Percentiles rank a stretch among this genome's conserved stretches.
Evolutionary conservation across 495 filamentous ascomycete genomes (phyloP).

Genomic region (Poronia punctata): DNA sequence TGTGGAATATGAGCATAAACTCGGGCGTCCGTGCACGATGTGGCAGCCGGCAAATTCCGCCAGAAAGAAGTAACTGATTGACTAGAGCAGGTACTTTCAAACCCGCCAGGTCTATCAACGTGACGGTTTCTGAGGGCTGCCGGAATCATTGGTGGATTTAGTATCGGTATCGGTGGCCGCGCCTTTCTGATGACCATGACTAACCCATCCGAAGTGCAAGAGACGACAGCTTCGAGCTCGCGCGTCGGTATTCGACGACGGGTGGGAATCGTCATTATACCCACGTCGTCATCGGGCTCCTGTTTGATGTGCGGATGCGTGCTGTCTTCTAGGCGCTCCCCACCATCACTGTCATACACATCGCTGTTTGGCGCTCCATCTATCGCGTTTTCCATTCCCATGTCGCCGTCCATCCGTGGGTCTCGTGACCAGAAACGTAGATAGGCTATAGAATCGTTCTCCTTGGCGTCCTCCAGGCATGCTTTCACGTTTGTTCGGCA

Average conservation of each 20-base stretch:
- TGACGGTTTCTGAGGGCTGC: slow-evolving; percentile 50
- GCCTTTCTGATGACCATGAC: slow-evolving; percentile 78
- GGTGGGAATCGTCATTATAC: slow-evolving; percentile 6
- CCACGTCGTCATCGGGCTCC: too few relatives aligned
- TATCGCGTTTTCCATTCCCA: slow-evolving; percentile 27
- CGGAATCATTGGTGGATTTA: slow-evolving; percentile 38
- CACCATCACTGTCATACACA: slow-evolving; percentile 24
- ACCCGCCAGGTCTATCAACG: slow-evolving; percentile 6
- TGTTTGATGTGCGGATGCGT: slow-evolving; percentile 23
- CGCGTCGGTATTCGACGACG: slow-evolving; percentile 31
- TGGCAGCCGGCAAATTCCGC: slow-evolving; percentile 8
- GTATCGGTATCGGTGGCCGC: slow-evolving; percentile 58
- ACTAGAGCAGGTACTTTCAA: slow-evolving; percentile 5
- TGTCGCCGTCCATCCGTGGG: slow-evolving; percentile 43
- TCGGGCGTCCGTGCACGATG: slow-evolving; percentile 8
- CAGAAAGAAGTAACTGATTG: slow-evolving; percentile 8
- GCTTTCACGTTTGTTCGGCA: slow-evolving; percentile 68
- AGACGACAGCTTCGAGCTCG: slow-evolving; percentile 82
- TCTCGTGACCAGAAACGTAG: slow-evolving; percentile 84
- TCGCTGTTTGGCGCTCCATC: slow-evolving; percentile 17
- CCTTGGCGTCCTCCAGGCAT: slow-evolving; percentile 77
- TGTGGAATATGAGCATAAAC: slow-evolving; percentile 8
- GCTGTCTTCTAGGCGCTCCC: slow-evolving; percentile 3
- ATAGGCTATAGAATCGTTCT: slow-evolving; percentile 91
- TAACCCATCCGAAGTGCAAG: slow-evolving; percentile 82